phyloP scores from a whole-genome alignment of 2,329 filamentous ascomycete species.

The Monosporascus sp. region DNA sequence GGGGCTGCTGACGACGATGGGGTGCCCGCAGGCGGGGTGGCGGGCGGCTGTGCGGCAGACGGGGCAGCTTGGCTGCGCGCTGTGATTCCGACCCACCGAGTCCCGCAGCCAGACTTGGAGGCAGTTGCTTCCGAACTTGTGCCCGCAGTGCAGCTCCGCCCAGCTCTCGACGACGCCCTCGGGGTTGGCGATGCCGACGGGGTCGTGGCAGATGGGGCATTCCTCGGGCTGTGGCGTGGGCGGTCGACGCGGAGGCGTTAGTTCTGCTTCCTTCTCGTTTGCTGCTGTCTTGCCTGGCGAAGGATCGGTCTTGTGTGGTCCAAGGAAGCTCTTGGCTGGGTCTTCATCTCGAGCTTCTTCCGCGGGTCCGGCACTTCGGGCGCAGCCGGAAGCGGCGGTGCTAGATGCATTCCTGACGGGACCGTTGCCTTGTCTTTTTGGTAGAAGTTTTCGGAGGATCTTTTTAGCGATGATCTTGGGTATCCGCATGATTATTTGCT shows the following conservation, averaged over 20 bases:
- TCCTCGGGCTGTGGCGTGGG: slow-evolving; percentile 20
- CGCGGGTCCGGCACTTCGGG: neutral
- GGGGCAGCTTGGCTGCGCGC: slow-evolving; percentile 30
- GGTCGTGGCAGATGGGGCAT: slow-evolving; percentile 40
- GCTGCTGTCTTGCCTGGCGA: neutral
- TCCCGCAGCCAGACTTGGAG: slow-evolving; percentile 37
- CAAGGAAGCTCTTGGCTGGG: neutral
- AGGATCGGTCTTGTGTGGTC: neutral
- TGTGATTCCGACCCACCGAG: slow-evolving; percentile 28
- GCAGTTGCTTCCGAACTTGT: slow-evolving; percentile 38
- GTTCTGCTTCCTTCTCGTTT: slow-evolving; percentile 5
- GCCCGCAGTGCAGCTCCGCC: slow-evolving; percentile 37
- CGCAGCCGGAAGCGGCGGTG: neutral
- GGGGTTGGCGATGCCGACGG: slow-evolving; percentile 30
- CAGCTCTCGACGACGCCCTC: slow-evolving; percentile 35
- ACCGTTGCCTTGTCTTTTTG: neutral
- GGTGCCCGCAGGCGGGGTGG: slow-evolving; percentile 25
- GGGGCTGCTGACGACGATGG: slow-evolving; percentile 4
- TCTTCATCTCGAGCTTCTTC: neutral
- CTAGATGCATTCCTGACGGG: too few relatives aligned
- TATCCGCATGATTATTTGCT: neutral
- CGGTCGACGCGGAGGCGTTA: slow-evolving; percentile 7
- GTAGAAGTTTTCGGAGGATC: neutral
- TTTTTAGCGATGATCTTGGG: neutral
- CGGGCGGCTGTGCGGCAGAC: slow-evolving; percentile 32